Base-by-base conservation (phyloP, 495 filamentous ascomycete species). In the Haplographium delicatum region DNA sequence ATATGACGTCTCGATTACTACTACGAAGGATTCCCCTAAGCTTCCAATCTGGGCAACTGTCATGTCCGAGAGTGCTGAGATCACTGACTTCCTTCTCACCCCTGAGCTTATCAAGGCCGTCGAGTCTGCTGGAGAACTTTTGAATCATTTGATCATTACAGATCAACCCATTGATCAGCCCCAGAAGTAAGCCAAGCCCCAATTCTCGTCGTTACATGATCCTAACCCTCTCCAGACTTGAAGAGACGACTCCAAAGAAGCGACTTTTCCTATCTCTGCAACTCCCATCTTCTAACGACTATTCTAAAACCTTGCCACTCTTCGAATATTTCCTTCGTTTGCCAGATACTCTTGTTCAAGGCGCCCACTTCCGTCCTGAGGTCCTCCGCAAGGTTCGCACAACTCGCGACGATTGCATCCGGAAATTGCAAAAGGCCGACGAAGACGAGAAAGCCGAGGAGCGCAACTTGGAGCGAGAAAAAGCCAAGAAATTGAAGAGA, bases 391-490 rank as follows among this genome's bases (percentile, higher is more conserved):
- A 91, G 72, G 72, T 97, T 56, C 80, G 81, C 59, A 69, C 74
- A 39, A 80, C 81, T 33, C 87, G 93, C 50, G 94, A 97, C 31
- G 88, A 89, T 43, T 82, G 86, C 63, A 79, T 86, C 59, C 81
- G 78, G 65, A 85, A 86, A 71, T 80, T 98, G 53, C 78, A 84
- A 59, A 86, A 85, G 60, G 72, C 76, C 2, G 86, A 85, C 43
- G 91, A 97, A 58, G 88, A 89, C n/a, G 89, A 94, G 68, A 91
- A 91, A 74, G 85, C 87, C 40, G 93, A 96, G 72, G 94, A 97
- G 77, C 73, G 89, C 30, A 77, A 78, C 54, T 49, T 79, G 5
- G 81, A 88, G 59, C 78, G 80, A 15, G 93, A 96, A 66, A 88
- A 86, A 76, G 69, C 79, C 59, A 94, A 89, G 76, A 96, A 94